These are phyloP conservation scores for Microcyclospora tardicrescens DNA, from an alignment of 2,329 filamentous ascomycete species.

Conservation along the genomic window DNA sequence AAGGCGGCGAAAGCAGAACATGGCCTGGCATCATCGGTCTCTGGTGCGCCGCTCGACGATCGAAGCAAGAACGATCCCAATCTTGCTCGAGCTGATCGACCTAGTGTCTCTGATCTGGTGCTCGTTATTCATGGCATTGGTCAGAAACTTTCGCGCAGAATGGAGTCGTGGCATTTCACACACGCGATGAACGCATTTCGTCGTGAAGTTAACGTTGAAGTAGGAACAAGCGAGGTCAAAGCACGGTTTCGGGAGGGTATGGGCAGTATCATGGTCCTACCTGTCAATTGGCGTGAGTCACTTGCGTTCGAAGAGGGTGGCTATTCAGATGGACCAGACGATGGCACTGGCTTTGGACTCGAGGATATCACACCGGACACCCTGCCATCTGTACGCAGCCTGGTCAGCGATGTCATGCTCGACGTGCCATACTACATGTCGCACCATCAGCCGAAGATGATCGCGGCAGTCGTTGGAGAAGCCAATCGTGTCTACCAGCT, in stretches of 20 bases:
- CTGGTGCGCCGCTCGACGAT: slow-evolving; percentile 27
- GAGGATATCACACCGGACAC: slow-evolving; percentile 87
- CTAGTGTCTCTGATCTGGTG: slow-evolving; percentile 72
- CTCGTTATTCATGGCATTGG: slow-evolving; percentile 92
- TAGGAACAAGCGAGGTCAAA: slow-evolving; percentile 61
- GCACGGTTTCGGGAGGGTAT: slow-evolving; percentile 61
- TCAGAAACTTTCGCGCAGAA: slow-evolving; percentile 57
- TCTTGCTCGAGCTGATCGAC: slow-evolving; percentile 52
- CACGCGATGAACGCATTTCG: slow-evolving; percentile 89
- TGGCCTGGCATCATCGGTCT: slow-evolving; percentile 31
- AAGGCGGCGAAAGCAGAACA: slow-evolving; percentile 30
- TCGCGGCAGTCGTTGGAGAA: slow-evolving; percentile 72
- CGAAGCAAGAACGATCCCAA: slow-evolving; percentile 37
- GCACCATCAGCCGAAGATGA: slow-evolving; percentile 91
- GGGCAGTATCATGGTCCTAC: slow-evolving; percentile 85
- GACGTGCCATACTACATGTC: slow-evolving; percentile 98
- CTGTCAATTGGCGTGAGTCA: slow-evolving; percentile 85
- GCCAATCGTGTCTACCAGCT: slow-evolving; percentile 91
- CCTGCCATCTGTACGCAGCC: slow-evolving; percentile 75
- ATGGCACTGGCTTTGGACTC: slow-evolving; percentile 46
- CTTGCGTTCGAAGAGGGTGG: slow-evolving; percentile 76
- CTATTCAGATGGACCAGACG: slow-evolving; percentile 37
- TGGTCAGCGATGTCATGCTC: slow-evolving; percentile 96
- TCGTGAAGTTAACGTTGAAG: slow-evolving; percentile 71
- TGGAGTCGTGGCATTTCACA: slow-evolving; percentile 95